Base-by-base conservation (phyloP, 805 yeast genomes). In the Teunomyces panamensis region DNA sequence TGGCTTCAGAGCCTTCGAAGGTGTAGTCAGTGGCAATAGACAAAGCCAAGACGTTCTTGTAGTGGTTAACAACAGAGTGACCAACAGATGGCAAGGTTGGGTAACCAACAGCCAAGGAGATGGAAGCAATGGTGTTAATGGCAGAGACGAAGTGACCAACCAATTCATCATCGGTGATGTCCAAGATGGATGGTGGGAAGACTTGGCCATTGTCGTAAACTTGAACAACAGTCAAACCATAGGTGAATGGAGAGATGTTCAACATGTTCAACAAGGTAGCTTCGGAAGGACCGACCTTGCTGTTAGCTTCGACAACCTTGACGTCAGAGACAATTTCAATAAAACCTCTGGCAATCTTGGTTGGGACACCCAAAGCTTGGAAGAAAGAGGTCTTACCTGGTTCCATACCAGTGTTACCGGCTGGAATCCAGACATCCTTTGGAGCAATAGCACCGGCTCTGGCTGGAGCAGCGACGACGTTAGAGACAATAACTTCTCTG, bases 311-410 rank as follows among this genome's bases (percentile, higher is more conserved):
- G 70, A 91, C 96, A 73, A 94, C 96, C 83, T 88, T 88, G 69
- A 94, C 96, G 73, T 94, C 99, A 66, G 87, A 78, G 76, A 89
- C 90, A 79, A 94, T 94, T 83, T 94, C 99, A 85, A 94, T 94
- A 80, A 97, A 90, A 94, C 99, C 99, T 88, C 99, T 91, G 79
- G 96, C 94, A 90, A 94, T 94, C 95, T 94, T 94, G 89, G 99
- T 94, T 85, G 99, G 99, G 69, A 94, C 97, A 89, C 98, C 98
- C 70, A 94, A 85, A 73, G 99, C 99, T 85, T 94, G 99, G 98
- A 94, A 94, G 96, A 94, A 94, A 74, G 99, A 94, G 71, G 99
- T 94, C 89, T 94, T 94, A 87, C 98, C 98, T 79, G 99, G 99
- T 83, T 94, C 99, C 96, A 94, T 91, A 87, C 98, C 97, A 66